Evolutionary conservation across 352 stramenopile species (phyloP), one percentile per base, ranked within the genome.

Genomic region (Thalassiosira oceanica): DNA sequence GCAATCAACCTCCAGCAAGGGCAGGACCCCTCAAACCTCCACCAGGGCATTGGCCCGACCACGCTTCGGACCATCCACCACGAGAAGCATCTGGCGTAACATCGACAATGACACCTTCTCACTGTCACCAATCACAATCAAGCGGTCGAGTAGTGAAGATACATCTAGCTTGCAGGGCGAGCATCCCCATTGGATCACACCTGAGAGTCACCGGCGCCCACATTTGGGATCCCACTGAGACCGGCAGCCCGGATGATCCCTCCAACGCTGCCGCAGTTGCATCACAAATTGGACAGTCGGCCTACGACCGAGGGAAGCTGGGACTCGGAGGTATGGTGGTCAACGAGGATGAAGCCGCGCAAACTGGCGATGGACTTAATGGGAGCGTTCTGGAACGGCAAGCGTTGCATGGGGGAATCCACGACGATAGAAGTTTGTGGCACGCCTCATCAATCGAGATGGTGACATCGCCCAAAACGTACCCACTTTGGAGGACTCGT

Each of bases 401-500:
- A 8, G 31, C n/a, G 8, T n/a, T n/a, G 8, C 31, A 13, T n/a
- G 8, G 31, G 8, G 8, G 8, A 8, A 8, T 69, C 28, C 44
- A 54, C 16, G 56, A 73, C 46, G 52, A 44, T 13, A 35, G 48
- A 26, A 33, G 49, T 0, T 43, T 23, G 10, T 41, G 2, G 29
- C 60, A 71, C 44, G 49, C 60, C 1, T 63, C 45, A 1, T 66
- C 35, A 41, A 49, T 97, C 74, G 93, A 94, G 60, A 90, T 98
- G 39, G 90, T 96, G 24, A 98, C 94, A 3, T 96, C 90, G 41
- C 94, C 94, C 0, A 91, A 95, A 3, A 86, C 93, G 4, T 97
- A 98, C 67, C 94, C 94, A 10, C 90, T 96, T 49, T 98, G 94
- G 94, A 93, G 82, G 23, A 97, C 94, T 0, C 74, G 87, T 27